Percentiles rank a stretch among this genome's conserved stretches.
These are phyloP conservation scores for Sclerospora graminicola DNA, from an alignment of 352 stramenopile genomes.

Conservation along the genomic window DNA sequence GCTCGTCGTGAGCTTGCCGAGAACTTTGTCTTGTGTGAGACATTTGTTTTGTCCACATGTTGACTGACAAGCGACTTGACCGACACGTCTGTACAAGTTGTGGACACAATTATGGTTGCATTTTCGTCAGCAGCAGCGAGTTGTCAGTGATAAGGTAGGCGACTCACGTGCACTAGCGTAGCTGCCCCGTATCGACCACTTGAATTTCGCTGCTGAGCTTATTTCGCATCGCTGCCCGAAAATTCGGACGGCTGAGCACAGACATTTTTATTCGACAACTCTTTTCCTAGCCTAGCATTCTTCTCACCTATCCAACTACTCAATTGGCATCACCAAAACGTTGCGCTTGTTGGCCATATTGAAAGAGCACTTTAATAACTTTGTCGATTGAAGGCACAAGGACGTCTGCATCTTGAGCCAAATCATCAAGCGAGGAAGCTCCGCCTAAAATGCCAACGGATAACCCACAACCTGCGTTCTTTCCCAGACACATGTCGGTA, in stretches of 20 bases:
- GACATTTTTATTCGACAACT: conserved; percentile 13
- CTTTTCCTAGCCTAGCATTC: conserved; percentile 5
- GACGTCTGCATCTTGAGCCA: conserved; percentile 74
- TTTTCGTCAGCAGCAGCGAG: conserved; percentile 36
- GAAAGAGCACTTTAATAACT: conserved; percentile 72
- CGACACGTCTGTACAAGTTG: conserved; percentile 10
- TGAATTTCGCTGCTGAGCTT: not conserved
- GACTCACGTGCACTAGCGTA: conserved; percentile 76
- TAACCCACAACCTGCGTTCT: conserved; percentile 64
- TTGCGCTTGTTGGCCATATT: conserved; percentile 69
- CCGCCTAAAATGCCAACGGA: conserved; percentile 72
- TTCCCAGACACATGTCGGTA: conserved; percentile 76
- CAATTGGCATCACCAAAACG: conserved; percentile 34
- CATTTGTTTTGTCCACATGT: conserved; percentile 44
- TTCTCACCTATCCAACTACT: conserved; percentile 4
- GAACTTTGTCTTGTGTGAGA: conserved; percentile 51
- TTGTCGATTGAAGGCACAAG: conserved; percentile 73
- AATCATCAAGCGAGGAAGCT: conserved; percentile 69
- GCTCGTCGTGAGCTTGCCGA: conserved; percentile 30
- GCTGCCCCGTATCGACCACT: not conserved
- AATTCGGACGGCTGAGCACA: conserved; percentile 7
- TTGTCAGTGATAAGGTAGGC: conserved; percentile 74
- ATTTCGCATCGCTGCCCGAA: conserved; percentile 51
- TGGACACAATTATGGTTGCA: conserved; percentile 54
- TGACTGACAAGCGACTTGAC: not conserved